Percentiles rank a stretch among this genome's conserved stretches.
These are phyloP conservation scores for Colletotrichum echinochloae DNA, from an alignment of 2,329 filamentous ascomycete genomes.

Conservation along the genomic window DNA sequence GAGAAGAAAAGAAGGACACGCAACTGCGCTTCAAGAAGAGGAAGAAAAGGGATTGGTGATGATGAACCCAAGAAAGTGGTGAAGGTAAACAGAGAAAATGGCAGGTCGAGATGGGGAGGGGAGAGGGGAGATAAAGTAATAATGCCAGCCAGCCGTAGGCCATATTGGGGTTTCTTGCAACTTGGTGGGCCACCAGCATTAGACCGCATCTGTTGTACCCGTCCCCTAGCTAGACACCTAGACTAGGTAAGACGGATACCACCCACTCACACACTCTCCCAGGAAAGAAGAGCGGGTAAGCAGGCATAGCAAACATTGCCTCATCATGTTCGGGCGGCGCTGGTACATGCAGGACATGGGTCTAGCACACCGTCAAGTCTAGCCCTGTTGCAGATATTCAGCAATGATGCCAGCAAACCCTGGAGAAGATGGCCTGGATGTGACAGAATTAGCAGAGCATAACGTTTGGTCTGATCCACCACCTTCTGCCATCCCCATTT, in stretches of 20 bases:
- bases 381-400: slow-evolving; percentile 55
- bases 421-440: slow-evolving; percentile 49
- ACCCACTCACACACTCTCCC: slow-evolving; percentile 20
- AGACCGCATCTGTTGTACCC: slow-evolving; percentile 19
- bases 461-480: slow-evolving; percentile 50
- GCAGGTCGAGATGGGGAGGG: slow-evolving; percentile 32
- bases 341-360: slow-evolving; percentile 51
- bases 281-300: slow-evolving; percentile 29
- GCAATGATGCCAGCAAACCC: slow-evolving; percentile 42
- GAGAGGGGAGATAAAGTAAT: slow-evolving; percentile 40
- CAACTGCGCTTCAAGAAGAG: slow-evolving; percentile 53
- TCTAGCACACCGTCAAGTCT: slow-evolving; percentile 51
- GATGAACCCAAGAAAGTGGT: slow-evolving; percentile 45
- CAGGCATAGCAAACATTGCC: slow-evolving; percentile 42
- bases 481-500: slow-evolving; percentile 46
- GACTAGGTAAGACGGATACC: slow-evolving; percentile 13
- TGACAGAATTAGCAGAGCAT: slow-evolving; percentile 51
- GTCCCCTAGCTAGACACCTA: too few species aligned
- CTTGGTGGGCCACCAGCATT: slow-evolving; percentile 22
- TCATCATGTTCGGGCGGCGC: slow-evolving; percentile 40
- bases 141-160: slow-evolving; percentile 47
- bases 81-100: slow-evolving; percentile 47
- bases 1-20: slow-evolving; percentile 54
- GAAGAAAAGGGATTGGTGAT: slow-evolving; percentile 50
- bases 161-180: slow-evolving; percentile 23